Evolutionary conservation across 2,329 filamentous ascomycete species (phyloP), one percentile per base, ranked within the genome.

Genomic region (Cordyceps sp.): DNA sequence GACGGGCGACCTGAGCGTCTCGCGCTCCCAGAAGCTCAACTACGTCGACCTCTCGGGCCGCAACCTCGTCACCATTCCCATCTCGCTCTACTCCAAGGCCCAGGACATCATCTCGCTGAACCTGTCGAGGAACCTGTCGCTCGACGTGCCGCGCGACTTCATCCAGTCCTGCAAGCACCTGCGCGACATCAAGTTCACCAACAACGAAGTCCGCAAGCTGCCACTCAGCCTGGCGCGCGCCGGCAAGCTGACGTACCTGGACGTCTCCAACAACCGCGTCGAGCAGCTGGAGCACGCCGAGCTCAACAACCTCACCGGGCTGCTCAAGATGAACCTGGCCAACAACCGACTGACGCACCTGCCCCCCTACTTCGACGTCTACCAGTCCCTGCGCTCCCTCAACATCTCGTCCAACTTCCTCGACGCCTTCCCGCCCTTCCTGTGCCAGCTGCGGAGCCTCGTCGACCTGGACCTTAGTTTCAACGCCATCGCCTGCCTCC

Each of bases 391-490:
- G 38, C 71, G 90, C 39, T 88, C 75, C 40, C 60, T 98, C 36
- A 94, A 93, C 46, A 65, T 98, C 30, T 93, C 88, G 1, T 98
- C 90, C 2, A 98, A 98, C 53, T 86, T 82, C 37, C 66, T 98
- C 33, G 77, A 78, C 35, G 71, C 71, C 26, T 93, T 98, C 39
- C 90, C 90, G 0, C 64, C 77, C 16, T 92, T 93, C 44, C 62
- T 98, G 16, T 88, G 84, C 53, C 69, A 83, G 17, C 60, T 98
- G 15, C 73, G 73, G 41, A 85, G 78, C 27, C 59, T 98, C 29
- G 81, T 93, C 10, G 88, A 98, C 49, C 69, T 98, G 26, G 90
- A 98, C 46, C 73, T 98, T 48, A 96, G 88, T 51, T 98, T 98
- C 68, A 98, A 98, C 50, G 72, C 77, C 26, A 93, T 98, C 39